These are phyloP conservation scores for Starmerella ratchasimensis DNA, from an alignment of 805 yeast genomes.

Conservation along the genomic window DNA sequence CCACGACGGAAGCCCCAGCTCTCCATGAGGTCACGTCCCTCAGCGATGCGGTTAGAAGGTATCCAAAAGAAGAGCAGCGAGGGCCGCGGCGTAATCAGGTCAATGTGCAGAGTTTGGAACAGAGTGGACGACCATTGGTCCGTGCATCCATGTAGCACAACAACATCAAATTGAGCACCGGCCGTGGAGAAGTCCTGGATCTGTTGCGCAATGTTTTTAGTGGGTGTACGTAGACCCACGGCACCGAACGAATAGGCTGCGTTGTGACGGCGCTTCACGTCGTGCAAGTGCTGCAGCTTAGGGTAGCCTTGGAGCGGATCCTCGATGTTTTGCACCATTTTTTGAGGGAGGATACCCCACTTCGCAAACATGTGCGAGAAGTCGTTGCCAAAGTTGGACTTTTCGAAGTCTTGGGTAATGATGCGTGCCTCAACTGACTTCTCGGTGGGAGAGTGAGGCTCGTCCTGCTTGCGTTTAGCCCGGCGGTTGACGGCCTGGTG, in stretches of 20 bases:
- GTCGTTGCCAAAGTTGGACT: conserved; percentile 44
- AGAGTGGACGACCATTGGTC: conserved; percentile 32
- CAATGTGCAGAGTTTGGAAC: conserved; percentile 45
- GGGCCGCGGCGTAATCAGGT: conserved; percentile 64
- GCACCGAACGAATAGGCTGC: conserved; percentile 42
- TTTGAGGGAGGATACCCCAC: conserved; percentile 47
- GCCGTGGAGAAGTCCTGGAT: conserved; percentile 48
- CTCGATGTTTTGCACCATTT: conserved; percentile 48
- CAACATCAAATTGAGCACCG: conserved; percentile 65
- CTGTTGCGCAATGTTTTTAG: conserved; percentile 33
- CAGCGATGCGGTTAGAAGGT: conserved; percentile 52
- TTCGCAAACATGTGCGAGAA: conserved; percentile 37
- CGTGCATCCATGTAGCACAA: conserved; percentile 79
- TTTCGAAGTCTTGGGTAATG: background rate
- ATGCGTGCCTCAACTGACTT: background rate
- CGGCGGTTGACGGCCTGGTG: too few species aligned
- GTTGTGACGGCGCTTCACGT: conserved; percentile 49
- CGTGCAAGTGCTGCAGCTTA: conserved; percentile 53
- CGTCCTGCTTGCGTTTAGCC: too few species aligned
- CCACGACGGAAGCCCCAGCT: conserved; percentile 65
- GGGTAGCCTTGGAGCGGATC: conserved; percentile 78
- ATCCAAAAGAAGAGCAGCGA: conserved; percentile 85
- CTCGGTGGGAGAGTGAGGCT: too few species aligned
- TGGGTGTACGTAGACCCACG: conserved; percentile 37
- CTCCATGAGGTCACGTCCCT: conserved; percentile 37